These are phyloP conservation scores for Apophysomyces ossiformis DNA, from an alignment of 371 early-diverging fungal genomes.

Conservation along the genomic window DNA sequence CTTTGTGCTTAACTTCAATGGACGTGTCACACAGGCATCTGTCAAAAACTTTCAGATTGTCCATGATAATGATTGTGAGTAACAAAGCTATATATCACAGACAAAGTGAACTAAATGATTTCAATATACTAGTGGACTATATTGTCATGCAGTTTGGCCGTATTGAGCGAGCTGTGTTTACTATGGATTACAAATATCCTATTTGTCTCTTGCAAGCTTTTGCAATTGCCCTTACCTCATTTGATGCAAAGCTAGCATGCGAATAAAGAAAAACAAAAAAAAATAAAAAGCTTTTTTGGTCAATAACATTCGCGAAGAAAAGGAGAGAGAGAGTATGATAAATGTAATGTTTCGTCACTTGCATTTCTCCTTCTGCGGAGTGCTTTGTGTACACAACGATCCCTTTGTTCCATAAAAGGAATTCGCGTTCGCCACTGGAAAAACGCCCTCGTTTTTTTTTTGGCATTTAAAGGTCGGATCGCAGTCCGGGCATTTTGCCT, in stretches of 20 bases:
- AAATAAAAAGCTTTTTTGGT: no score
- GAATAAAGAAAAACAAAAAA: slow-evolving; percentile 51
- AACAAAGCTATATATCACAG: background rate
- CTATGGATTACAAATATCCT: slow-evolving; percentile 96
- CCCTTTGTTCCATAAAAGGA: background rate
- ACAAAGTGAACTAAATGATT: background rate
- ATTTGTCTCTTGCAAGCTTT: slow-evolving; percentile 93
- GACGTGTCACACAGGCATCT: slow-evolving; percentile 91
- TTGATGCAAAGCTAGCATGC: slow-evolving; percentile 91
- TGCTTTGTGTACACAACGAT: no score
- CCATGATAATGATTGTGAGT: slow-evolving; percentile 85
- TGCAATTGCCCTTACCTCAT: slow-evolving; percentile 91
- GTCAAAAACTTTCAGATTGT: slow-evolving; percentile 99
- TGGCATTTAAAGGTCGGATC: slow-evolving; percentile 5
- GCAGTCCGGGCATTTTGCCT: background rate
- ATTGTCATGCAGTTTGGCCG: slow-evolving; percentile 97
- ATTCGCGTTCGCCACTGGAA: background rate
- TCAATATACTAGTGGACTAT: slow-evolving; percentile 75
- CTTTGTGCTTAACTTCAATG: slow-evolving; percentile 95
- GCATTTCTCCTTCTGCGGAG: no score
- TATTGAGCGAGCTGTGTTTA: slow-evolving; percentile 79
- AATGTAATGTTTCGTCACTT: no score
- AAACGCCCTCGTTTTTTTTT: background rate
- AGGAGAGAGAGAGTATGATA: no score
- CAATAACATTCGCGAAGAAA: no score